Percentiles rank a stretch among this genome's conserved stretches.
Evolutionary conservation across 177 flowering plant species (phyloP).

Genomic region (Tripterygium wilfordii): DNA sequence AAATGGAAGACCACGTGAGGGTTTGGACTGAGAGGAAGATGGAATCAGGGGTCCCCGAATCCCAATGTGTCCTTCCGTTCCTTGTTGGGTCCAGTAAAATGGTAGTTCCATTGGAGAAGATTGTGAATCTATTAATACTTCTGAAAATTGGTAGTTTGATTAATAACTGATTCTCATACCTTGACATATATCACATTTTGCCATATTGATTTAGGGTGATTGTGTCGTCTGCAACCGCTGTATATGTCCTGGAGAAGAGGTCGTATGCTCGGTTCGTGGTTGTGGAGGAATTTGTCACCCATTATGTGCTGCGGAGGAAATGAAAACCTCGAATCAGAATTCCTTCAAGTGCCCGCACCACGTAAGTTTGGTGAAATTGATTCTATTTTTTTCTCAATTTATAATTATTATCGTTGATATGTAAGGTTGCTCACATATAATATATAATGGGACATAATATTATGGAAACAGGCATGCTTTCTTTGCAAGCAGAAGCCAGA

Average conservation of each 20-base stretch:
- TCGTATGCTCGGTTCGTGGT: slow-evolving; percentile 56
- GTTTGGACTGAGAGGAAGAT: slow-evolving; percentile 28
- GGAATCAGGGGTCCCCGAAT: slow-evolving; percentile 27
- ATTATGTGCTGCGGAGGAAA: slow-evolving; percentile 44
- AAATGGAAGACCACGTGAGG: too few relatives aligned
- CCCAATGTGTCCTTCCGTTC: slow-evolving; percentile 40
- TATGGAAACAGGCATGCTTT: slow-evolving; percentile 64
- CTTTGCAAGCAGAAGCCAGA: slow-evolving; percentile 54
- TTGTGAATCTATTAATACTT: too few relatives aligned
- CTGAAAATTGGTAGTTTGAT: too few relatives aligned
- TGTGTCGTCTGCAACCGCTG: slow-evolving; percentile 51
- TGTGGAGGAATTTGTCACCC: slow-evolving; percentile 59
- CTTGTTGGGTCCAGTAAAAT: slow-evolving; percentile 37
- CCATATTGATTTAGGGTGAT: slow-evolving; percentile 45
- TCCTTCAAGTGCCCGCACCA: slow-evolving; percentile 91
- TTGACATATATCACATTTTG: too few relatives aligned
- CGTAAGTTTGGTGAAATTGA: too few relatives aligned
- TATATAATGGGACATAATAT: too few relatives aligned
- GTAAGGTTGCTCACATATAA: too few relatives aligned
- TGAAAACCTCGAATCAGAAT: slow-evolving; percentile 26
- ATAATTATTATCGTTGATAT: too few relatives aligned
- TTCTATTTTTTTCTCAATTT: too few relatives aligned
- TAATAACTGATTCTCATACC: too few relatives aligned
- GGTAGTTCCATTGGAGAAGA: too few relatives aligned
- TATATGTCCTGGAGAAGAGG: slow-evolving; percentile 53